Evolutionary conservation across 495 filamentous ascomycete genomes (phyloP).

Genomic region (Symbiotaphrina buchneri): DNA sequence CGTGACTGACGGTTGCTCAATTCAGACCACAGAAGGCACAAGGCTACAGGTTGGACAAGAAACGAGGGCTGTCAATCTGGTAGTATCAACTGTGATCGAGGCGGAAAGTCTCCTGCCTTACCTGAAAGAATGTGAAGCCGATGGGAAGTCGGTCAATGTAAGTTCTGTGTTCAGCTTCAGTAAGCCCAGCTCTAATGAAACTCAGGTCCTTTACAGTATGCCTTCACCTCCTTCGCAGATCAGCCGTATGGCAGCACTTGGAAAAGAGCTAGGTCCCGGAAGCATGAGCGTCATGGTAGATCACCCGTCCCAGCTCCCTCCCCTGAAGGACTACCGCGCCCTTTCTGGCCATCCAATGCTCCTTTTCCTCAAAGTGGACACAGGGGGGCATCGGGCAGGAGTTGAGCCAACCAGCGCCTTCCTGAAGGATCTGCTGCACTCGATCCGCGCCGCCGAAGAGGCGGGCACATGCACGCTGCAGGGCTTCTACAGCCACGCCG

Average conservation of each 20-base stretch:
- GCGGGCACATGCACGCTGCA: too few species aligned
- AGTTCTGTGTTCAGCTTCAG: conserved; percentile 6
- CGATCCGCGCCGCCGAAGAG: conserved; percentile 20
- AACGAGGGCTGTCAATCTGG: conserved; percentile 31
- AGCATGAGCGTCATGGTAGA: conserved; percentile 51
- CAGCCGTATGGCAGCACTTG: conserved; percentile 29
- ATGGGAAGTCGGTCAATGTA: conserved; percentile 32
- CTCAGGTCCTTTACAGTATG: conserved; percentile 53
- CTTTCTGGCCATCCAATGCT: conserved; percentile 19
- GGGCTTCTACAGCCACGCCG: conserved; percentile 64
- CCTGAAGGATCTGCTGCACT: conserved; percentile 26
- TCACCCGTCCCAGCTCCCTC: conserved; percentile 34
- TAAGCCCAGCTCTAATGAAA: not conserved
- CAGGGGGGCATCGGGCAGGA: conserved; percentile 56
- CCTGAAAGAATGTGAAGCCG: conserved; percentile 28
- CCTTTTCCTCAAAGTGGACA: conserved; percentile 61
- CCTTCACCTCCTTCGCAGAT: conserved; percentile 42
- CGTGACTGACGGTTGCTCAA: too few species aligned
- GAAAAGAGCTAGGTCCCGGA: conserved; percentile 21
- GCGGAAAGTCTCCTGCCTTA: conserved; percentile 44
- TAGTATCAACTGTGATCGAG: conserved; percentile 62
- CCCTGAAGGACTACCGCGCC: conserved; percentile 16
- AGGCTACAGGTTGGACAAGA: conserved; percentile 44
- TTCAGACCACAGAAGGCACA: conserved; percentile 51
- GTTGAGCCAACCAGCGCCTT: conserved; percentile 25